These are phyloP conservation scores for Lycium barbarum DNA, from an alignment of 257 asterid genomes.

Conservation along the genomic window DNA sequence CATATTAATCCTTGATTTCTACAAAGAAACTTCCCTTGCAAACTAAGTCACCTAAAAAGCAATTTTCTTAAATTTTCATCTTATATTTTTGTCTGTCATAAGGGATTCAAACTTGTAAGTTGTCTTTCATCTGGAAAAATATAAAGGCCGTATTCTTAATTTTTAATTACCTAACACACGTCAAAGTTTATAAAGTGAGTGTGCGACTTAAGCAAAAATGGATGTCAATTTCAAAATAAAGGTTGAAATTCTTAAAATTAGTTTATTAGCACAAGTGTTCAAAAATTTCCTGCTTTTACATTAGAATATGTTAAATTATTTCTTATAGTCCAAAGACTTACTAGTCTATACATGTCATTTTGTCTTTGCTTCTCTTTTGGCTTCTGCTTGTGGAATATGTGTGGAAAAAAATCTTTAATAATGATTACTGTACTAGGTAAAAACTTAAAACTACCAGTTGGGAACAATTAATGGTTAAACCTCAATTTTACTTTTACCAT, in stretches of 20 bases:
- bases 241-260: neutral
- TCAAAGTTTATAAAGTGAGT: slow-evolving; percentile 12
- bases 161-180: too few relatives aligned
- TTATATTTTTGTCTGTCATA: slow-evolving; percentile 4
- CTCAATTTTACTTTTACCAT: neutral
- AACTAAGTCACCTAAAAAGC: neutral
- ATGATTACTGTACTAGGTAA: slow-evolving; percentile 1
- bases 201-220: neutral
- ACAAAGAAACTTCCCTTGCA: neutral
- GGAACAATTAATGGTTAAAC: neutral
- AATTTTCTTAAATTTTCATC: neutral
- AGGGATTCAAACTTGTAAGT: slow-evolving; percentile 14
- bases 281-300: neutral
- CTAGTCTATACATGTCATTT: neutral
- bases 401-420: neutral
- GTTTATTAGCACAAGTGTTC: neutral
- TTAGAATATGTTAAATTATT: neutral
- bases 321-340: neutral
- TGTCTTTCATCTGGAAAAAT: neutral
- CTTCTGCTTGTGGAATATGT: neutral
- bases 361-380: slow-evolving; percentile 16
- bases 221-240: slow-evolving; percentile 19
- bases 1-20: neutral
- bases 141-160: neutral
- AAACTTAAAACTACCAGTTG: neutral